Percentiles rank a stretch among this genome's conserved stretches.
Conservation (phyloP, 23 red algal species). For the Gracilaria gracilis region DNA sequence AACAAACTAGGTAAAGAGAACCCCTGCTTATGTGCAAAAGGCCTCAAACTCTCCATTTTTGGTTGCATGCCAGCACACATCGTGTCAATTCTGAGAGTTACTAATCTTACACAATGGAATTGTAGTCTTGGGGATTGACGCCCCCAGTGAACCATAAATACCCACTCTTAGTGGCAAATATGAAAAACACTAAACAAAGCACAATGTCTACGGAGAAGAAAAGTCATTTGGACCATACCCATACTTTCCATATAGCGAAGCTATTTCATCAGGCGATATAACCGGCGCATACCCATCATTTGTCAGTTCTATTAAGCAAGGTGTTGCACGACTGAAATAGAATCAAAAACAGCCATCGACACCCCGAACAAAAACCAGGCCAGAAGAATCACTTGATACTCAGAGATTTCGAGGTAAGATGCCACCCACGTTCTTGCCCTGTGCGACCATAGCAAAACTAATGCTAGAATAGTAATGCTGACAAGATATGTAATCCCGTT, state of each 20-base stretch:
- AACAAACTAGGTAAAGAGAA: no score
- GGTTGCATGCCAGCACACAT: no score
- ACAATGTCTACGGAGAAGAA: not conserved
- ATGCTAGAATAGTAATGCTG: not conserved
- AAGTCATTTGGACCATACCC: not conserved
- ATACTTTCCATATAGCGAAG: not conserved
- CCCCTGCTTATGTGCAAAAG: no score
- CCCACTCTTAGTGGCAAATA: not conserved
- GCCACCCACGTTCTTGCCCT: not conserved
- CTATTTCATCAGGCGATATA: not conserved
- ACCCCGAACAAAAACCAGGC: not conserved
- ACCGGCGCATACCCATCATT: not conserved
- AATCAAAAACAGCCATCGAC: not conserved
- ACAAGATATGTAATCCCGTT: not conserved
- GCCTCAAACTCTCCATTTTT: no score
- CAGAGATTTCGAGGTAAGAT: not conserved
- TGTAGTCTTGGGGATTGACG: not conserved
- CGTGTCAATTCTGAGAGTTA: no score
- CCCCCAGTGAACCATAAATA: not conserved
- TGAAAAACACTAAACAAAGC: not conserved
- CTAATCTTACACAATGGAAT: not conserved
- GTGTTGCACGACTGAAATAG: not conserved
- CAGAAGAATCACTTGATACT: not conserved
- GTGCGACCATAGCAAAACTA: not conserved
- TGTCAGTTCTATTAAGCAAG: not conserved